phyloP scores from a whole-genome alignment of 2,329 filamentous ascomycete species.

The Acrocalymma vagum region DNA sequence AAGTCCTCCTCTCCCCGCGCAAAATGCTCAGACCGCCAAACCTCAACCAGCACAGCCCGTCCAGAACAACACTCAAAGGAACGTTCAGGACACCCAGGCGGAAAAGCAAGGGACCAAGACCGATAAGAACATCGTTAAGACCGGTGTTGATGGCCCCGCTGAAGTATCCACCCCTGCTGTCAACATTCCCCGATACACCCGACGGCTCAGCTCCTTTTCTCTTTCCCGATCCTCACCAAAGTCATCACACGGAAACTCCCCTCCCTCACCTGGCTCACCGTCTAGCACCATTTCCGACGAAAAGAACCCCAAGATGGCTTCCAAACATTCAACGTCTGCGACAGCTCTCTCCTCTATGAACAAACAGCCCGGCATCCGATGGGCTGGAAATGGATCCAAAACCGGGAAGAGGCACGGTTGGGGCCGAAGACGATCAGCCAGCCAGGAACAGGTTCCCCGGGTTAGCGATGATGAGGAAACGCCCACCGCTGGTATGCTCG shows the following conservation, averaged over 20 bases:
- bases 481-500: slow-evolving; percentile 41
- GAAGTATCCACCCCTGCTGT: slow-evolving; percentile 31
- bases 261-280: slow-evolving; percentile 47
- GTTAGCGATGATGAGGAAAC: slow-evolving; percentile 30
- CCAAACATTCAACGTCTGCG: slow-evolving; percentile 37
- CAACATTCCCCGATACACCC: slow-evolving; percentile 31
- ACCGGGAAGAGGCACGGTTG: slow-evolving; percentile 28
- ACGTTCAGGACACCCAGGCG: slow-evolving; percentile 8
- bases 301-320: slow-evolving; percentile 20
- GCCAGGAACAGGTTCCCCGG: slow-evolving; percentile 43
- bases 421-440: slow-evolving; percentile 45
- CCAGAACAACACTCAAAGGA: slow-evolving; percentile 2
- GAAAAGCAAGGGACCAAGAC: slow-evolving; percentile 18
- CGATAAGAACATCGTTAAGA: slow-evolving; percentile 34
- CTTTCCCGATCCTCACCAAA: slow-evolving; percentile 47
- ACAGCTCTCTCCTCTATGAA: slow-evolving; percentile 39
- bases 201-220: slow-evolving; percentile 48
- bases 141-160: slow-evolving; percentile 34
- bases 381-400: slow-evolving; percentile 32
- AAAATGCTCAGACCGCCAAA: slow-evolving; percentile 8
- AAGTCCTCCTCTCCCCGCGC: neutral
- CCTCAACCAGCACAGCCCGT: slow-evolving; percentile 12
- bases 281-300: slow-evolving; percentile 38
- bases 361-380: slow-evolving; percentile 36
- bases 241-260: slow-evolving; percentile 47